Percentiles rank a stretch among this genome's conserved stretches.
These are phyloP conservation scores for Begonia masoniana DNA, from an alignment of 306 rosid genomes.

Conservation along the genomic window DNA sequence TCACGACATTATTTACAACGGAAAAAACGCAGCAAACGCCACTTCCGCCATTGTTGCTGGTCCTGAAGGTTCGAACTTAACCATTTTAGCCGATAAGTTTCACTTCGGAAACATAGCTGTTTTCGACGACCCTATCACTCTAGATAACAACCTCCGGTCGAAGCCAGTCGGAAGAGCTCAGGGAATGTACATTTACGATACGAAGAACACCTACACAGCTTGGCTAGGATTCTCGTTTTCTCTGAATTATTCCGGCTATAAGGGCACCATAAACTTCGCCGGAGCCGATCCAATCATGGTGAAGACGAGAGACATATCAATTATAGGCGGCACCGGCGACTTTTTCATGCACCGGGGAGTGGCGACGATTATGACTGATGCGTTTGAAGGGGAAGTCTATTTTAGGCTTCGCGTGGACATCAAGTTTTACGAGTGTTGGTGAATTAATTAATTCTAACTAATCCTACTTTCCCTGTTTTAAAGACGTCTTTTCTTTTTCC, in stretches of 20 bases:
- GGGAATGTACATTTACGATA: slow-evolving; percentile 57
- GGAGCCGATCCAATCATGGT: slow-evolving; percentile 52
- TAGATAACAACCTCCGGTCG: slow-evolving; percentile 57
- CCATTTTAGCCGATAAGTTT: slow-evolving; percentile 28
- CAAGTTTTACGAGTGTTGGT: slow-evolving; percentile 68
- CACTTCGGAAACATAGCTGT: slow-evolving; percentile 58
- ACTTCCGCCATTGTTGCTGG: slow-evolving; percentile 66
- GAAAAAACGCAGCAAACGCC: slow-evolving; percentile 45
- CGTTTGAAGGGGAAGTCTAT: slow-evolving; percentile 58
- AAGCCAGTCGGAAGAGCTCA: slow-evolving; percentile 71
- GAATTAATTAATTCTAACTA: neutral
- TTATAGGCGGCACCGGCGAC: slow-evolving; percentile 66
- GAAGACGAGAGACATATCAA: slow-evolving; percentile 48
- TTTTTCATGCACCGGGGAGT: slow-evolving; percentile 70
- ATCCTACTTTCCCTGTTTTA: too few relatives aligned
- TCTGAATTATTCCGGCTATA: slow-evolving; percentile 25
- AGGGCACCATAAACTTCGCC: slow-evolving; percentile 44
- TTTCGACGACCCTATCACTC: slow-evolving; percentile 67
- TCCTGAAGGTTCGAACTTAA: slow-evolving; percentile 46
- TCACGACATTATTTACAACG: slow-evolving; percentile 63
- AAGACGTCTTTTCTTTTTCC: too few relatives aligned
- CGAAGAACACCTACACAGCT: slow-evolving; percentile 40
- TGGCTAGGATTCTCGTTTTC: slow-evolving; percentile 59
- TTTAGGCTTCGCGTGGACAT: slow-evolving; percentile 54
- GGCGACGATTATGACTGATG: slow-evolving; percentile 60